Percentiles rank a stretch among this genome's conserved stretches.
These are phyloP conservation scores for Dillenia turbinata DNA, from an alignment of 164 flowering plant species.

Conservation along the genomic window DNA sequence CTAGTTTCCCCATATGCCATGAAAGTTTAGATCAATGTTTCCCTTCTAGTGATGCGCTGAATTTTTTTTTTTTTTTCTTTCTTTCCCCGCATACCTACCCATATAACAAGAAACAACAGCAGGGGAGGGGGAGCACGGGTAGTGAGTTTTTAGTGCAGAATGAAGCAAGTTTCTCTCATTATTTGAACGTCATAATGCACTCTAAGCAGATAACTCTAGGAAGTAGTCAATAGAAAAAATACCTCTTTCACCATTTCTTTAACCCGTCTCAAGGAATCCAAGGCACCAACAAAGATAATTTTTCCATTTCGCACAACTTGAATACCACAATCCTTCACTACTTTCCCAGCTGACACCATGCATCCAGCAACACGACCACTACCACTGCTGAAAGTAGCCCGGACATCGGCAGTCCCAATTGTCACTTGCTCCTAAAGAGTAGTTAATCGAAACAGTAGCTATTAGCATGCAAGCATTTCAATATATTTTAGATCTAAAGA, in stretches of 20 bases:
- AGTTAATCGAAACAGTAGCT: conserved; percentile 2
- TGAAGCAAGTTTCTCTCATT: neutral
- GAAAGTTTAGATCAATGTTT: too few relatives aligned
- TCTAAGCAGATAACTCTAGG: too few relatives aligned
- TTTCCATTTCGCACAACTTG: conserved; percentile 58
- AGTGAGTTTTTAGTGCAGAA: too few relatives aligned
- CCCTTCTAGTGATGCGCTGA: too few relatives aligned
- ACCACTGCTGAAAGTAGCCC: conserved; percentile 83
- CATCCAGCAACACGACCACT: conserved; percentile 97
- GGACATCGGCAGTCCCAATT: conserved; percentile 78
- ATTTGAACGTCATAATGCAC: too few relatives aligned
- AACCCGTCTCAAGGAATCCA: conserved; percentile 76
- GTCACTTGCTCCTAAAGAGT: conserved; percentile 64
- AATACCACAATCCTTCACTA: conserved; percentile 71
- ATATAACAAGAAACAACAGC: too few relatives aligned
- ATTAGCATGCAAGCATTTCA: neutral
- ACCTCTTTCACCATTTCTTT: conserved; percentile 96
- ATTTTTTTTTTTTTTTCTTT: too few relatives aligned
- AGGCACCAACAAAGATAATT: conserved; percentile 50
- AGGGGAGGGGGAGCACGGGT: too few relatives aligned
- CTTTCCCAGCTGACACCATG: conserved; percentile 83
- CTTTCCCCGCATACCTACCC: too few relatives aligned
- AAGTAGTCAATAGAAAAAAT: conserved; percentile 1
- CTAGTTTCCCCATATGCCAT: too few relatives aligned
- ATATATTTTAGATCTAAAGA: neutral